Conservation (phyloP, 2,329 filamentous ascomycete genomes). For the Blastomyces percursus region DNA sequence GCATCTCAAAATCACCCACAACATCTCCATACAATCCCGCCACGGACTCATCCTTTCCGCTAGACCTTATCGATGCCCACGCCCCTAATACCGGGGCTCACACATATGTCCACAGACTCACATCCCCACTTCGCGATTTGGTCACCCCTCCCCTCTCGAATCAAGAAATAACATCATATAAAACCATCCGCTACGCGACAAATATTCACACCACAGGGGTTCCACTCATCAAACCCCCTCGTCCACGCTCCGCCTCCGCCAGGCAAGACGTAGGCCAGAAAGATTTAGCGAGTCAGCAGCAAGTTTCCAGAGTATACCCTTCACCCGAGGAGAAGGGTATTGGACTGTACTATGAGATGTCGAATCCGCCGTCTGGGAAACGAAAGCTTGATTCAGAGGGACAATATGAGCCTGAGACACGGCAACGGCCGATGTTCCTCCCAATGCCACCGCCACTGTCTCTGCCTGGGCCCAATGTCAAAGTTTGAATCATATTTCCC, state of each 20-base stretch:
- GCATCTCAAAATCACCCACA: background rate
- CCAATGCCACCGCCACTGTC: slow-evolving; percentile 7
- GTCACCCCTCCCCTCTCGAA: background rate
- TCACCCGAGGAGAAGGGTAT: background rate
- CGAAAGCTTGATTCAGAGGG: background rate
- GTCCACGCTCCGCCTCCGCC: background rate
- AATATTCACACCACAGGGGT: background rate
- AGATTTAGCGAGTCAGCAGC: background rate
- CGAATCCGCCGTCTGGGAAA: background rate
- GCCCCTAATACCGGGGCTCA: slow-evolving; percentile 3
- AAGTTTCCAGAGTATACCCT: background rate
- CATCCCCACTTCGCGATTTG: background rate
- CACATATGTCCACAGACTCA: slow-evolving; percentile 7
- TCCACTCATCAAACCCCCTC: slow-evolving; percentile 1
- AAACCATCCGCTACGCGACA: background rate
- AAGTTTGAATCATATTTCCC: background rate
- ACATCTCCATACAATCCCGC: background rate
- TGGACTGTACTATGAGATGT: slow-evolving; percentile 1
- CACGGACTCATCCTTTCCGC: background rate
- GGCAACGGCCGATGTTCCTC: background rate
- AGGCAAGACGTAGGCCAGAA: background rate
- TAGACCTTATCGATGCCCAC: slow-evolving; percentile 1
- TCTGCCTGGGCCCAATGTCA: background rate
- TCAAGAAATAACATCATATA: background rate
- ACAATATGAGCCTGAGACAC: background rate